Percentiles rank a stretch among this genome's conserved stretches.
These are phyloP conservation scores for Candida glucosophila DNA, from an alignment of 1,139 yeast species.

Conservation along the genomic window DNA sequence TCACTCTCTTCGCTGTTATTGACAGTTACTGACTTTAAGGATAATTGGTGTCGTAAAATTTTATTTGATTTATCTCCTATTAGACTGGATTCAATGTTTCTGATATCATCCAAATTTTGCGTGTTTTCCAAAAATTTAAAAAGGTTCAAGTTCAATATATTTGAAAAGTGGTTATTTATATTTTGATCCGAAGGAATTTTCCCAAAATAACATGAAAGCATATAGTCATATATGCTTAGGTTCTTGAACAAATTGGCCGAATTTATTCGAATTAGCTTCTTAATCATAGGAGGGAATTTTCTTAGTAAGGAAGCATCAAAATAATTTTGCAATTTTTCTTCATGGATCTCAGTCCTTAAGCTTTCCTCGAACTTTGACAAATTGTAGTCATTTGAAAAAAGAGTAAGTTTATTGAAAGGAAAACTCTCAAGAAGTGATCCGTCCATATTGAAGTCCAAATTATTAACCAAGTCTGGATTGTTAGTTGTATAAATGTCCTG, in stretches of 20 bases:
- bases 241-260: conserved; percentile 28
- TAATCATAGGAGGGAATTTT: conserved; percentile 28
- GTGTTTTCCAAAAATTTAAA: conserved; percentile 33
- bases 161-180: conserved; percentile 31
- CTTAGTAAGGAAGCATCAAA: conserved; percentile 16
- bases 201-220: conserved; percentile 35
- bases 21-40: conserved; percentile 20
- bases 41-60: conserved; percentile 25
- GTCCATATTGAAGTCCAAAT: conserved; percentile 9
- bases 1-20: too few relatives aligned
- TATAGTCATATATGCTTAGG: conserved; percentile 29
- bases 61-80: conserved; percentile 23
- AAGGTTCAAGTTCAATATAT: conserved; percentile 28
- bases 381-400: conserved; percentile 34
- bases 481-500: conserved; percentile 30
- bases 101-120: conserved; percentile 21
- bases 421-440: conserved; percentile 19
- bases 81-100: conserved; percentile 19
- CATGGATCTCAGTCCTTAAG: conserved; percentile 21
- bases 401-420: conserved; percentile 26
- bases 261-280: conserved; percentile 24
- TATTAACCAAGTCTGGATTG: conserved; percentile 10
- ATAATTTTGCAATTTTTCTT: conserved; percentile 15
- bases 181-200: conserved; percentile 19
- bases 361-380: conserved; percentile 26